A percentile compares a stretch with the other conserved stretches of the same genome.
Conservation (phyloP, 768 basidiomycete species). For the Panaeolus papilionaceus region DNA sequence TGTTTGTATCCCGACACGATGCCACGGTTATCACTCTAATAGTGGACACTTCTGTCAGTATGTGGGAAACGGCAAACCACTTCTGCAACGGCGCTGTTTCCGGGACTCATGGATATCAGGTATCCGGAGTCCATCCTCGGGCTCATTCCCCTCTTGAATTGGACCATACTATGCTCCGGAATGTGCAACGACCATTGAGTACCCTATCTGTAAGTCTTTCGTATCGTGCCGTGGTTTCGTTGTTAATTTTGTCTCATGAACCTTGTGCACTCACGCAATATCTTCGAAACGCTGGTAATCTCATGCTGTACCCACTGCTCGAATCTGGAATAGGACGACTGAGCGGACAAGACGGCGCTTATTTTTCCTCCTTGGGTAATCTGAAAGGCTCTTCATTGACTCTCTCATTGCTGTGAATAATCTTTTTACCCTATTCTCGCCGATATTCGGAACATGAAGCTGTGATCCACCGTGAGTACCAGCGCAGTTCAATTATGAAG, state of each 20-base stretch:
- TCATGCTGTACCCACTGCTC: background rate
- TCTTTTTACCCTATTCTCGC: background rate
- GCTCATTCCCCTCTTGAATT: background rate
- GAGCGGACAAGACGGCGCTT: constrained; percentile 1
- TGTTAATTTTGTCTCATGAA: background rate
- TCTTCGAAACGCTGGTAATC: background rate
- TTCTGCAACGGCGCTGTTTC: background rate
- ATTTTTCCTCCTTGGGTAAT: constrained; percentile 14
- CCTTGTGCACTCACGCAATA: background rate
- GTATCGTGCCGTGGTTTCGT: background rate
- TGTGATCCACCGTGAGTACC: background rate
- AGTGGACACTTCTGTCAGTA: constrained; percentile 7
- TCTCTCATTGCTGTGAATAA: constrained; percentile 6
- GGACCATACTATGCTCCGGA: background rate
- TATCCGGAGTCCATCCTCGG: constrained; percentile 5
- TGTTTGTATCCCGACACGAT: constrained; percentile 2
- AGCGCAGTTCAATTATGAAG: background rate
- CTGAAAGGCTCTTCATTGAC: constrained; percentile 9
- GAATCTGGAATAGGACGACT: background rate
- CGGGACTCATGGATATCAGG: constrained; percentile 4
- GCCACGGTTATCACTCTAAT: constrained; percentile 10
- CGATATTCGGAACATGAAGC: background rate
- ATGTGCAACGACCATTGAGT: background rate
- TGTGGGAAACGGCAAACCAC: constrained; percentile 10
- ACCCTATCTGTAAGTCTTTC: background rate